phyloP scores from a whole-genome alignment of 768 basidiomycete genomes.

The Calvatia gigantea region DNA sequence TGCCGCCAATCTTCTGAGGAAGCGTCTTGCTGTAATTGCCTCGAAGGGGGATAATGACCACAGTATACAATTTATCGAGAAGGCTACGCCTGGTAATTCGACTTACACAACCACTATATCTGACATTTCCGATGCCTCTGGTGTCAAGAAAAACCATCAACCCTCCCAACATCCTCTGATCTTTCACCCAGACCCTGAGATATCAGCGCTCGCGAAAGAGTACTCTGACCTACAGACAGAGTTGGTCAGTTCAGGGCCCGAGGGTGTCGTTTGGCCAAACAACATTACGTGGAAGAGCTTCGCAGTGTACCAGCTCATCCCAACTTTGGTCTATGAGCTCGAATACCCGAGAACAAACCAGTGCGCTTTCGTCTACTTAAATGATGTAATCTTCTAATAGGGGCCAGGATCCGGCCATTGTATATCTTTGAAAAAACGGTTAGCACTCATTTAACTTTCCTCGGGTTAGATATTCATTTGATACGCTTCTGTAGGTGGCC shows the following conservation, averaged over 20 bases:
- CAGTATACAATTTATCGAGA: slow-evolving; percentile 9
- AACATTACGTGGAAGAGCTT: slow-evolving; percentile 85
- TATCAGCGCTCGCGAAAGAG: slow-evolving; percentile 70
- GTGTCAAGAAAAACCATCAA: slow-evolving; percentile 1
- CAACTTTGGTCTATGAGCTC: slow-evolving; percentile 93
- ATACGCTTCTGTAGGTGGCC: slow-evolving; percentile 52
- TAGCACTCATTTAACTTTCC: slow-evolving; percentile 13
- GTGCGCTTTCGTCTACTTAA: slow-evolving; percentile 34
- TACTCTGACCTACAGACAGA: slow-evolving; percentile 76
- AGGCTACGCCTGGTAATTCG: background rate
- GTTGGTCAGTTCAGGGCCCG: slow-evolving; percentile 67
- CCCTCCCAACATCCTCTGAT: slow-evolving; percentile 44
- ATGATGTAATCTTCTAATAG: background rate
- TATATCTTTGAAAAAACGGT: slow-evolving; percentile 78
- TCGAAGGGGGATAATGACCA: slow-evolving; percentile 21
- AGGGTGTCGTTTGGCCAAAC: slow-evolving; percentile 72
- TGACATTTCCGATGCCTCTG: background rate
- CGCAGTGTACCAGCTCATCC: slow-evolving; percentile 80
- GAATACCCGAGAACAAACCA: slow-evolving; percentile 91
- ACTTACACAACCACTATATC: background rate
- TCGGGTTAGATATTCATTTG: slow-evolving; percentile 4
- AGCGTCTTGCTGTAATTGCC: slow-evolving; percentile 47
- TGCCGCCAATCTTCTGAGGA: slow-evolving; percentile 51
- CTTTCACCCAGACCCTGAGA: slow-evolving; percentile 60
- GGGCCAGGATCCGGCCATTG: slow-evolving; percentile 61